Base-by-base conservation (phyloP, 306 rosid genomes). In the Vigna nakashimae region DNA sequence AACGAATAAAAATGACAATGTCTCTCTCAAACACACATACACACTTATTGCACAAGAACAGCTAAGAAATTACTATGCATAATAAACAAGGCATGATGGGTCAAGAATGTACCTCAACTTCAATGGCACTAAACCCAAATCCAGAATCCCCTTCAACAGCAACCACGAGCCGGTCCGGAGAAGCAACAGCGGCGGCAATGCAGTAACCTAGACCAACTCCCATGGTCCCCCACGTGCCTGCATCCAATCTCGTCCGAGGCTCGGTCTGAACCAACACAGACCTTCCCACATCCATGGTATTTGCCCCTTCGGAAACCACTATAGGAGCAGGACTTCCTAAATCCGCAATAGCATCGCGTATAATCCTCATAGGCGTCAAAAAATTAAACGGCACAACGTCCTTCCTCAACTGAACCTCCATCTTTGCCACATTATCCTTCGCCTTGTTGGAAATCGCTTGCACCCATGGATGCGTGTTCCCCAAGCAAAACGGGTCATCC, bases 111-210 rank as follows among this genome's bases (percentile, higher is more conserved):
- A 95, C 99, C 99, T 95, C 99, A 83, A 95, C 99, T 95, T 95
- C 99, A 69, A 95, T 90, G 28, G 96, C 99, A 59, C 99, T 95
- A 62, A 95, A 95, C 34, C 97, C 97, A 28, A 92, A 92, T 76
- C 94, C 99, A 75, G 99, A 95, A 84, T 95, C 98, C 24, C 99
- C 99, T 84, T 95, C 99, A 55, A 92, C 96, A 0, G 94, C 98
- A 63, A 95, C 96, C 0, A 95, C 97, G 36, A 95, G 95, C 58
- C 99, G 89, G 48, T 43, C 90, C 0, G 98, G 99, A 0, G 86
- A 88, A 79, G 99, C 99, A 42, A 90, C 96, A 0, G 99, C 91
- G 1, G 97, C 99, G 0, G 99, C 99, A 84, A 95, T 95, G 86
- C 98, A 95, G 77, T 95, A 95, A 65, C 99, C 99, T 34, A 95